A percentile compares a stretch with the other conserved stretches of the same genome.
Conservation (phyloP, 1,139 yeast genomes). For the Hanseniaspora sp. region DNA sequence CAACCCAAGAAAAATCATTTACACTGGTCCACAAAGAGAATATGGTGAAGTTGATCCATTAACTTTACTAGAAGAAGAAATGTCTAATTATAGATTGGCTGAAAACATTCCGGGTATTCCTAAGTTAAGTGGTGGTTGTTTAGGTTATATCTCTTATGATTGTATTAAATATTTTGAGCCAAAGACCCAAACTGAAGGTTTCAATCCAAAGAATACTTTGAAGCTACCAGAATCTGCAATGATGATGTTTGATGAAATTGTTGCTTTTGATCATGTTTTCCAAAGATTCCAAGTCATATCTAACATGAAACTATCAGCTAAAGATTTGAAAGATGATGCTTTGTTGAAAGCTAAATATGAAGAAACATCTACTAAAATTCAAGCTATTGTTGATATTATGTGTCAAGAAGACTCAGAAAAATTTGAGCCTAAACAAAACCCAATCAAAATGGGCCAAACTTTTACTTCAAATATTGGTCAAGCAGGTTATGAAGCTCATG, state of each 20-base stretch:
- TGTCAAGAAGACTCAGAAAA: slow-evolving; percentile 34
- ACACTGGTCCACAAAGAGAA: slow-evolving; percentile 55
- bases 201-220: slow-evolving; percentile 58
- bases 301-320: slow-evolving; percentile 38
- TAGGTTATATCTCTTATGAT: slow-evolving; percentile 90
- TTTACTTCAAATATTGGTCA: slow-evolving; percentile 86
- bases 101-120: slow-evolving; percentile 67
- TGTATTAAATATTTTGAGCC: slow-evolving; percentile 96
- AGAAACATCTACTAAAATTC: slow-evolving; percentile 47
- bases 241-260: slow-evolving; percentile 80
- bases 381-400: slow-evolving; percentile 44
- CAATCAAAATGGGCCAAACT: slow-evolving; percentile 49
- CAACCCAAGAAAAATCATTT: slow-evolving; percentile 67
- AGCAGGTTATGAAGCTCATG: slow-evolving; percentile 82
- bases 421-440: slow-evolving; percentile 56
- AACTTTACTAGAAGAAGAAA: slow-evolving; percentile 57
- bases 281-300: slow-evolving; percentile 84
- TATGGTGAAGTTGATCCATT: slow-evolving; percentile 70
- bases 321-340: slow-evolving; percentile 32
- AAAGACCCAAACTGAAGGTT: slow-evolving; percentile 49
- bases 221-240: slow-evolving; percentile 81
- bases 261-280: slow-evolving; percentile 88
- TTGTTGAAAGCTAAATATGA: slow-evolving; percentile 42
- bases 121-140: slow-evolving; percentile 83
- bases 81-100: slow-evolving; percentile 54